Evolutionary conservation across 2,329 filamentous ascomycete species (phyloP), one percentile per base, ranked within the genome.

Genomic region (Tympanopsis confertula): DNA sequence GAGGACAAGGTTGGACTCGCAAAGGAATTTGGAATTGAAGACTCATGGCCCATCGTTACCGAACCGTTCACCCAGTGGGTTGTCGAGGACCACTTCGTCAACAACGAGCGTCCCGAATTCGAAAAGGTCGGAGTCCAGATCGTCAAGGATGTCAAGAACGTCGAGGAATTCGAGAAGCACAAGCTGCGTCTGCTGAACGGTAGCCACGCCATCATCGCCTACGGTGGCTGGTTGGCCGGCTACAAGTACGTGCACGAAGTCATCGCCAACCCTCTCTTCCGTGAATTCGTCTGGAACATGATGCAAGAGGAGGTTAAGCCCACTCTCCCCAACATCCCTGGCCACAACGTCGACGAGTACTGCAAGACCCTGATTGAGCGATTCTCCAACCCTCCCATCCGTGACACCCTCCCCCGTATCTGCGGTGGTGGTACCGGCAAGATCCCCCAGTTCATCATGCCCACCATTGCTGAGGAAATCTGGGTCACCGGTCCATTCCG

Each of bases 61-160:
- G 68, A 71, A 57, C 68, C 68, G 28, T 71, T 71, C 41, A 69
- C 65, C 59, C 68, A 71, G 53, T 70, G 68, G 68, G 68, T 71
- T 2, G 56, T 71, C 37, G 68, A 71, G 52, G 67, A 71, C 54
- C 55, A 63, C 40, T 71, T 71, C 51, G 54, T 47, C 42, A 55
- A 47, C 42, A 59, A 69, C 41, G 68, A 66, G 26, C 68, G 68
- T 33, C 68, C 68, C 19, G 56, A 63, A 0, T 69, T 71, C 35
- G 68, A 71, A 33, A 65, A 66, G 51, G 67, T 65, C 29, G 68
- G 68, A 38, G 66, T 68, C 3, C 66, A 71, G 56, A 58, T 71
- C 5, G 68, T 71, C 44, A 54, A 59, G 40, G 55, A 68, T 38
- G 65, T 70, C n/a, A 57, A 66, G 46, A 59, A 63, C 13, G 68